Evolutionary conservation across 23 red algal species (phyloP), one percentile per base, ranked within the genome.

Genomic region (Gracilaria domingensis): DNA sequence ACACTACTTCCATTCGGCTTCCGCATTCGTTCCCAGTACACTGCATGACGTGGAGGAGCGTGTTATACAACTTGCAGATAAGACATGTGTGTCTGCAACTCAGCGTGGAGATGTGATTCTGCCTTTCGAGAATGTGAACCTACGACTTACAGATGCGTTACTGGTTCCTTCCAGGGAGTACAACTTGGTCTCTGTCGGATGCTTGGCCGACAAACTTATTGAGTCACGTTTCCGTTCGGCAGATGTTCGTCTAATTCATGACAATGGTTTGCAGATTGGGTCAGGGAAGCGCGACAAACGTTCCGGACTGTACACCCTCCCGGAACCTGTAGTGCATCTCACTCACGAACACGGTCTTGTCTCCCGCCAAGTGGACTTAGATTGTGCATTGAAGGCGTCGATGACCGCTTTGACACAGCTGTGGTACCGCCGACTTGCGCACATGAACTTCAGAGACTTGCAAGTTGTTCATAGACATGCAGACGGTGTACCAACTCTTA

Each of bases 31-130:
- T 33, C 56, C 66, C 35, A 54, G 64, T 42, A 66, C 82, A 38
- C 48, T 86, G 20, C 45, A 69, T 47, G n/a, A 26, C 18, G 28
- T 26, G 28, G 8, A 38, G 17, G 39, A 36, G 23, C 6, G 59
- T 20, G 65, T 40, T 12, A 71, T 70, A 28, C 8, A 66, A 60
- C 45, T 86, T 45, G 82, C 82, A 11, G 82, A 86, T 55, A 86
- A 86, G 9, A 69, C 82, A 86, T 67, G 54, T 37, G 82, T 86
- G 20, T 9, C 33, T n/a, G 58, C 82, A 66, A 69, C 82, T 9
- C 58, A 69, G 28, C n/a, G 26, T 20, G 59, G 82, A 42, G 37
- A 86, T 28, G n/a, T 86, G 66, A 64, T 86, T 21, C 9, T 86
- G 5, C 59, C 82, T 42, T 73, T 73, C 38, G 58, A 40, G 28